phyloP scores from a whole-genome alignment of 148 eudicot species.

The Beta vulgaris region DNA sequence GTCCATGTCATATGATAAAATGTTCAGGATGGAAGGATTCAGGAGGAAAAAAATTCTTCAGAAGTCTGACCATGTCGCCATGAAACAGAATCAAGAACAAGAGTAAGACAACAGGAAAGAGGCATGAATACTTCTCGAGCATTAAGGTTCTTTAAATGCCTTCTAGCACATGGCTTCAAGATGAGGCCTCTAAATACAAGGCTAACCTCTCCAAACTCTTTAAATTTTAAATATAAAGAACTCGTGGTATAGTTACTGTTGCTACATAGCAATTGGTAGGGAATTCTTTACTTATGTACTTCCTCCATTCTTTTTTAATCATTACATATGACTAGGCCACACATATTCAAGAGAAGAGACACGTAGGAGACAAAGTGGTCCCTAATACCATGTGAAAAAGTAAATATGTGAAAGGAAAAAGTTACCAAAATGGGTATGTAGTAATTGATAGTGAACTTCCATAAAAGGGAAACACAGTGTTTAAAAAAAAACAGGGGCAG shows the following conservation, averaged over 20 bases:
- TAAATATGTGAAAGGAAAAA: too few species aligned
- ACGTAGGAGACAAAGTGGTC: too few species aligned
- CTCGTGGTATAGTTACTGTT: neutral
- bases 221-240: neutral
- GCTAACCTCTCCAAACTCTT: neutral
- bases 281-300: neutral
- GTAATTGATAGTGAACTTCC: too few species aligned
- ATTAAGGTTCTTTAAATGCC: neutral
- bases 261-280: neutral
- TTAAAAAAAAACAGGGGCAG: too few species aligned
- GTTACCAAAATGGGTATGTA: too few species aligned
- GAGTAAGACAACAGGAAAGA: neutral
- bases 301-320: too few species aligned
- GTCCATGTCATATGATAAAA: neutral
- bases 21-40: neutral
- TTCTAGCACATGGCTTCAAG: neutral
- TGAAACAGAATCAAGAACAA: neutral
- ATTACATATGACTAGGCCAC: too few species aligned
- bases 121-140: neutral
- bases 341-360: too few species aligned
- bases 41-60: neutral
- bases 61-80: neutral
- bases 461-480: too few species aligned
- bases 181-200: neutral
- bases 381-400: too few species aligned